Percentiles rank a stretch among this genome's conserved stretches.
These are phyloP conservation scores for Juglanconis oblonga DNA, from an alignment of 2,329 filamentous ascomycete genomes.

Conservation along the genomic window DNA sequence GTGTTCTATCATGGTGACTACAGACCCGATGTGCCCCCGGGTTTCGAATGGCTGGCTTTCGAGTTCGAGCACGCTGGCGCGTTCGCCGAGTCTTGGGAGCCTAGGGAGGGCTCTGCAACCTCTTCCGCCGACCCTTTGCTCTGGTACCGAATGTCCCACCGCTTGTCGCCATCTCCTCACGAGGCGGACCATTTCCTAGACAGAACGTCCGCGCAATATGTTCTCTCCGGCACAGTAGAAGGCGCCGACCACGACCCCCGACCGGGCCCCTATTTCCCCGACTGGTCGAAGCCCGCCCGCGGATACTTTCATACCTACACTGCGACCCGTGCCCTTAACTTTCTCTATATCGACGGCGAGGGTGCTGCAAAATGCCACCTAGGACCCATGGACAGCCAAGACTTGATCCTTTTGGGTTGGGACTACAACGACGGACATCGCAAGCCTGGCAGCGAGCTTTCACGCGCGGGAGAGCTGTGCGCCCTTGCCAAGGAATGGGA, in stretches of 20 bases:
- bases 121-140: not conserved
- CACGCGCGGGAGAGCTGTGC: conserved; percentile 56
- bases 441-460: conserved; percentile 34
- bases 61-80: conserved; percentile 60
- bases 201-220: too few relatives aligned
- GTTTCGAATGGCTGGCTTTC: conserved; percentile 60
- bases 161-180: not conserved
- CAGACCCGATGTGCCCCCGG: conserved; percentile 39
- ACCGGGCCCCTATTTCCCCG: conserved; percentile 2
- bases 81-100: conserved; percentile 40
- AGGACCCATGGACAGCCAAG: conserved; percentile 67
- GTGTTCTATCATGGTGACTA: conserved; percentile 56
- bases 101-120: not conserved
- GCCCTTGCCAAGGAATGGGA: conserved; percentile 48
- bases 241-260: not conserved
- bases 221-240: not conserved
- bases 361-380: conserved; percentile 62
- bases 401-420: conserved; percentile 47
- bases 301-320: conserved; percentile 68
- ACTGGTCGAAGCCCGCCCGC: conserved; percentile 17
- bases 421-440: not conserved
- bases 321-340: conserved; percentile 52
- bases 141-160: not conserved
- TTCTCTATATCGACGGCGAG: conserved; percentile 70
- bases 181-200: too few relatives aligned